These are phyloP conservation scores for Pseudomonodictys pantanalensis DNA, from an alignment of 495 filamentous ascomycete species.

Conservation along the genomic window DNA sequence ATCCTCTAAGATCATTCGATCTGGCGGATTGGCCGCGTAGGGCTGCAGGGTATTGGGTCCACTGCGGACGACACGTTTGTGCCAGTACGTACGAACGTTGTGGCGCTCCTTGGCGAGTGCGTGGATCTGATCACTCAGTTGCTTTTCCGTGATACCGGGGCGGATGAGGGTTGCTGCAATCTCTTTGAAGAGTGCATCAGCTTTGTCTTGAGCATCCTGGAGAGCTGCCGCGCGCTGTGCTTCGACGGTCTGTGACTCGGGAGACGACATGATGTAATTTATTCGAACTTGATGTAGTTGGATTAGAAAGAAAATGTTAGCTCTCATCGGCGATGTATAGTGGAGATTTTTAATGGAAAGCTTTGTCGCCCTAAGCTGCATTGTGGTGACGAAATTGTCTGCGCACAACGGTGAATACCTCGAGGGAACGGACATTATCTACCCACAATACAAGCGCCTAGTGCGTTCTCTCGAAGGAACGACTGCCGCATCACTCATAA, in stretches of 20 bases:
- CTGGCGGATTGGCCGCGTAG: slow-evolving; percentile 49
- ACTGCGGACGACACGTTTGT: slow-evolving; percentile 52
- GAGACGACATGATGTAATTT: no score
- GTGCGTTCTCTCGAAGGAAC: no score
- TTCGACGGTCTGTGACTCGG: neutral
- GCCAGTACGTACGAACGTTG: slow-evolving; percentile 50
- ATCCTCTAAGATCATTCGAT: slow-evolving; percentile 48
- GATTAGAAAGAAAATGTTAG: no score
- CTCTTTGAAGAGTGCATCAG: slow-evolving; percentile 41
- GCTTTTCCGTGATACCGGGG: neutral
- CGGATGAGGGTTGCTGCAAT: slow-evolving; percentile 43
- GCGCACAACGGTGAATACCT: no score
- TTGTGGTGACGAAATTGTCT: no score
- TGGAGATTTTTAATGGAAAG: no score
- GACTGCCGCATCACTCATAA: no score
- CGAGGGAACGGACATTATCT: no score
- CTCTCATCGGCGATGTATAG: no score
- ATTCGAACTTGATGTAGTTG: no score
- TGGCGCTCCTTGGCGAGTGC: slow-evolving; percentile 41
- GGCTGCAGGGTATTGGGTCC: slow-evolving; percentile 50
- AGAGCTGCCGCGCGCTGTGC: neutral
- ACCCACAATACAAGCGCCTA: no score
- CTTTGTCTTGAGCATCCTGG: neutral
- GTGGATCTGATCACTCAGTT: neutral
- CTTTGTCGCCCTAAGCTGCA: no score